These are phyloP conservation scores for Sugiyamaella lignohabitans DNA, from an alignment of 805 yeast genomes.

Conservation along the genomic window DNA sequence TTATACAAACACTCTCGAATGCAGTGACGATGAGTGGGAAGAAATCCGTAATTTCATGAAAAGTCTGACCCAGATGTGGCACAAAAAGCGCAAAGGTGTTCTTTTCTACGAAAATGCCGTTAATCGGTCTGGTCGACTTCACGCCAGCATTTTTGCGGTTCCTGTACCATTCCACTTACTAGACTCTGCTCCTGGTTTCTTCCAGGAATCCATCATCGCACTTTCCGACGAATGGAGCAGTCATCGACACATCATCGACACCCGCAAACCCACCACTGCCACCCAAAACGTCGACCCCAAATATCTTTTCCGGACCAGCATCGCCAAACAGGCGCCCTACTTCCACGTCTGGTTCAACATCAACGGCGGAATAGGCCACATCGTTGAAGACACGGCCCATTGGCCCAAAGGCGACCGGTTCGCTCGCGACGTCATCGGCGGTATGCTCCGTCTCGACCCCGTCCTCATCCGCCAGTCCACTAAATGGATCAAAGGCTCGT, in stretches of 20 bases:
- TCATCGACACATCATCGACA: constrained; percentile 37
- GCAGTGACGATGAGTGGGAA: constrained; percentile 40
- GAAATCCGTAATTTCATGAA: constrained; percentile 42
- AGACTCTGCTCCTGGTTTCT: constrained; percentile 35
- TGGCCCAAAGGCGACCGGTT: constrained; percentile 46
- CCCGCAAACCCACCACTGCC: constrained; percentile 26
- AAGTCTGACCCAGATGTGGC: constrained; percentile 37
- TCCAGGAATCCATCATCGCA: constrained; percentile 37
- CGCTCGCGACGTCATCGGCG: constrained; percentile 43
- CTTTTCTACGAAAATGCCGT: constrained; percentile 43
- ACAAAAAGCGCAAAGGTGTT: constrained; percentile 32
- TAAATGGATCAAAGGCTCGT: constrained; percentile 25
- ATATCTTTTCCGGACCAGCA: constrained; percentile 27
- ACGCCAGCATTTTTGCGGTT: constrained; percentile 39
- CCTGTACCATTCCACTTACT: constrained; percentile 37
- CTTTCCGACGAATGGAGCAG: constrained; percentile 37
- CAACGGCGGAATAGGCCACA: constrained; percentile 47
- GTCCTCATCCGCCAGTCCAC: constrained; percentile 33
- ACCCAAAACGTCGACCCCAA: constrained; percentile 21
- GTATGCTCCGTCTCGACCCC: constrained; percentile 37
- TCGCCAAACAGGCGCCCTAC: constrained; percentile 45
- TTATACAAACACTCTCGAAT: constrained; percentile 34
- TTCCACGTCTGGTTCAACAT: constrained; percentile 45
- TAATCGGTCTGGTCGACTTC: constrained; percentile 25
- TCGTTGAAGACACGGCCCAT: constrained; percentile 35